Evolutionary conservation across 2,329 filamentous ascomycete genomes (phyloP).

Genomic region (Alternaria dauci): DNA sequence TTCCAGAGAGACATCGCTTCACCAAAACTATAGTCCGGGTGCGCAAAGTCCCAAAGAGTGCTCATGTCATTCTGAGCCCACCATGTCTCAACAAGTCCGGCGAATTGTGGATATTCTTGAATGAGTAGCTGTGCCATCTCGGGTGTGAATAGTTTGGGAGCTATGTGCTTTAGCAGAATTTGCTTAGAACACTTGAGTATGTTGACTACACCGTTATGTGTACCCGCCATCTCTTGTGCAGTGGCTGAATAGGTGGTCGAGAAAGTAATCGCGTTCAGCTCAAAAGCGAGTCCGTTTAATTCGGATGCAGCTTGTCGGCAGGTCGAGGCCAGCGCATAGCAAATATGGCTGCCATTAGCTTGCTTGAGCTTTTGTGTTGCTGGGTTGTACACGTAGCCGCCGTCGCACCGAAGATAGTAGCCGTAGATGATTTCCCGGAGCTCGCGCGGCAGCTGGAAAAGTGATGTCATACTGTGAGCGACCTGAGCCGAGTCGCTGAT

Average conservation of each 20-base stretch:
- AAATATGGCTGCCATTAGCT: neutral
- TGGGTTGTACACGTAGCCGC: constrained; percentile 14
- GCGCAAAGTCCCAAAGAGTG: too few species aligned
- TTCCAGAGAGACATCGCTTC: neutral
- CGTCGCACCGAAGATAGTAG: constrained; percentile 9
- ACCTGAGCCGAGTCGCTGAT: too few species aligned
- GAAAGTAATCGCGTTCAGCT: neutral
- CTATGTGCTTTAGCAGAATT: neutral
- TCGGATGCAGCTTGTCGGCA: neutral
- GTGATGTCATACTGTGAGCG: too few species aligned
- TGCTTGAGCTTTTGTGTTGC: neutral
- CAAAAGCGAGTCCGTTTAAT: neutral
- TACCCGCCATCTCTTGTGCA: neutral
- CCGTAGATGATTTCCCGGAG: constrained; percentile 20
- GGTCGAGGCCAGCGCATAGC: neutral
- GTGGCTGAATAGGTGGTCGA: neutral
- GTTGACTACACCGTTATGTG: neutral
- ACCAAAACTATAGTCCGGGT: neutral
- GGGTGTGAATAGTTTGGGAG: neutral
- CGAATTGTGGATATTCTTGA: neutral
- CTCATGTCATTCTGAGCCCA: neutral
- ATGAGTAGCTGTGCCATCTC: neutral
- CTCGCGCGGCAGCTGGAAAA: constrained; percentile 13
- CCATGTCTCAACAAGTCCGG: neutral
- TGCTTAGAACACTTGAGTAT: neutral